These are phyloP conservation scores for Cutaneotrichosporon sp. DNA, from an alignment of 1,284 basidiomycete species.

Conservation along the genomic window DNA sequence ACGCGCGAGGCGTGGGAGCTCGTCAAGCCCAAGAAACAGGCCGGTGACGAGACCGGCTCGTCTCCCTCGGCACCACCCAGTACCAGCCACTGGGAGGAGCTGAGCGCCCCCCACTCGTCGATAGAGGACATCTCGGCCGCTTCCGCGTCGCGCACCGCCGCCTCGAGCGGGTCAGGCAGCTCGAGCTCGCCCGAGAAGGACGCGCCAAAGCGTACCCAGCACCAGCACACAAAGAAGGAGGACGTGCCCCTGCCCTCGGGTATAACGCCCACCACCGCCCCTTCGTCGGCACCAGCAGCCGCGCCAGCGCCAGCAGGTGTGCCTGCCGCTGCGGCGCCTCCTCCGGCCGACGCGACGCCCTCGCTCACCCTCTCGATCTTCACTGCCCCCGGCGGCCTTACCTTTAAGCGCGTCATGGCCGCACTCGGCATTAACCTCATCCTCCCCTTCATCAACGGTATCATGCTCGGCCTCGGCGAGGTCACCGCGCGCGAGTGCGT, in stretches of 20 bases:
- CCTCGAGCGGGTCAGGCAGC: neutral
- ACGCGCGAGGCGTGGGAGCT: constrained; percentile 56
- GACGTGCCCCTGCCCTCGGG: constrained; percentile 2
- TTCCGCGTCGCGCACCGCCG: constrained; percentile 11
- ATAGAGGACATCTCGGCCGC: constrained; percentile 28
- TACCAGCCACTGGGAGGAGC: constrained; percentile 42
- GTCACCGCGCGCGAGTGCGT: constrained; percentile 88
- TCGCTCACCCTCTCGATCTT: constrained; percentile 72
- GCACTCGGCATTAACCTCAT: constrained; percentile 86
- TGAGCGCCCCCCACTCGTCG: constrained; percentile 29
- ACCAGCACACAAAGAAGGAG: constrained; percentile 2
- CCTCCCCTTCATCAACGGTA: constrained; percentile 91
- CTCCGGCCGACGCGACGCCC: constrained; percentile 37
- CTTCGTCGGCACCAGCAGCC: neutral
- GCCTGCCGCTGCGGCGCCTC: neutral
- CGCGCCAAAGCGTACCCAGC: neutral
- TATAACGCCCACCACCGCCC: neutral
- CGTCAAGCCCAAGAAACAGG: constrained; percentile 46
- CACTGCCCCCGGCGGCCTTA: constrained; percentile 70
- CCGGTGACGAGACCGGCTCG: constrained; percentile 24
- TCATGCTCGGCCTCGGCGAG: constrained; percentile 97
- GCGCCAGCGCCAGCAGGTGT: neutral
- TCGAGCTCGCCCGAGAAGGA: constrained; percentile 6
- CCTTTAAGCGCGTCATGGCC: constrained; percentile 67
- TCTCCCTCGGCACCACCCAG: constrained; percentile 32